A percentile compares a stretch with the other conserved stretches of the same genome.
Evolutionary conservation across 805 yeast genomes (phyloP).

Genomic region (Saccharomycopsis fodiens): DNA sequence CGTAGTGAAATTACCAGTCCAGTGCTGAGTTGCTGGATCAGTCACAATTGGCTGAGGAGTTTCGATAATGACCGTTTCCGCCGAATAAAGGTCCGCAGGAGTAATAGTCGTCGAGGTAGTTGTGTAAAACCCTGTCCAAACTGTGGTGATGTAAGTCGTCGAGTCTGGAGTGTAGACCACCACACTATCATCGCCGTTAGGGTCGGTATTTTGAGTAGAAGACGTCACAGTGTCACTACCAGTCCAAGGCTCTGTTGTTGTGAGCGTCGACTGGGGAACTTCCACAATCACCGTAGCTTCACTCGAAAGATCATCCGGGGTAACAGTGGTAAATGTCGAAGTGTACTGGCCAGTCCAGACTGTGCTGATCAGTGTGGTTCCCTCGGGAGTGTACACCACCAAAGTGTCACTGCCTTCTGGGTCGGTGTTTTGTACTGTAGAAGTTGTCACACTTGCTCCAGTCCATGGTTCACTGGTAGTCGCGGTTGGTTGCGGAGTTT

Average conservation of each 20-base stretch:
- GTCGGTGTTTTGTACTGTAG: no score
- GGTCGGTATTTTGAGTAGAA: conserved; percentile 3
- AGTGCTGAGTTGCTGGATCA: background rate
- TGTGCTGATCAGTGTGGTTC: no score
- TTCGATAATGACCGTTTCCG: background rate
- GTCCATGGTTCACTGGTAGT: no score
- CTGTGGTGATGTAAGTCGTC: background rate
- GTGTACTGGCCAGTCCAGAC: no score
- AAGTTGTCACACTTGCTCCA: no score
- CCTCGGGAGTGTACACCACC: no score
- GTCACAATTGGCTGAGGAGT: background rate
- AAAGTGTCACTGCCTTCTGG: no score
- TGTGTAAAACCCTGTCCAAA: conserved; percentile 3
- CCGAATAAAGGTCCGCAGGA: background rate
- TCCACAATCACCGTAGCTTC: background rate
- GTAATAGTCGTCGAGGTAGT: conserved; percentile 3
- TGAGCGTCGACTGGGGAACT: background rate
- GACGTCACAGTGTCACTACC: conserved; percentile 2
- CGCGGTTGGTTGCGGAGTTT: no score
- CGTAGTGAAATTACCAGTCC: background rate
- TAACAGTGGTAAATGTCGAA: no score
- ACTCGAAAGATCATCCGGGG: no score
- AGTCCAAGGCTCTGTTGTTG: background rate
- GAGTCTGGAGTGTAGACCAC: background rate
- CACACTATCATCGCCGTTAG: conserved; percentile 3